Evolutionary conservation across 352 stramenopile species (phyloP).

Genomic region (Nothophytophthora sp.): DNA sequence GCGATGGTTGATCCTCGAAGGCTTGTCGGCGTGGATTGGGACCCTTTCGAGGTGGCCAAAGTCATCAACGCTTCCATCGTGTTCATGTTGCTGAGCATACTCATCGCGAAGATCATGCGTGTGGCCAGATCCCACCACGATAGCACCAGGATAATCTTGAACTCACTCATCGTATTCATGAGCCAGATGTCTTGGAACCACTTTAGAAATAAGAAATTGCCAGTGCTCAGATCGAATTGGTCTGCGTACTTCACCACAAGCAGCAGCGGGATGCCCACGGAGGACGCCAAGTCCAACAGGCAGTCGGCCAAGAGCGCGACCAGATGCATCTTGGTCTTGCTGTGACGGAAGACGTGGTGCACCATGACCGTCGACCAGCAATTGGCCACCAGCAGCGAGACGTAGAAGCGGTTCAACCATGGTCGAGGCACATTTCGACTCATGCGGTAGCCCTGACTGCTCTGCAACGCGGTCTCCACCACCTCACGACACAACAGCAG

Average conservation of each 20-base stretch:
- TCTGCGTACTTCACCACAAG: constrained; percentile 22
- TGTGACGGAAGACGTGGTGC: constrained; percentile 28
- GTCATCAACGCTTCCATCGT: constrained; percentile 25
- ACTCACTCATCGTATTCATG: constrained; percentile 30
- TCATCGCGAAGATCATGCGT: constrained; percentile 29
- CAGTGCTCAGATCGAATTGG: constrained; percentile 9
- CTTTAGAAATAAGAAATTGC: constrained; percentile 17
- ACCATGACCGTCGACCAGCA: constrained; percentile 38
- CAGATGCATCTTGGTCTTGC: constrained; percentile 25
- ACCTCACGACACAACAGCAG: constrained; percentile 33
- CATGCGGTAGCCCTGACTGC: constrained; percentile 29
- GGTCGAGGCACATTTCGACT: constrained; percentile 25
- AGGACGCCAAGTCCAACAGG: constrained; percentile 29
- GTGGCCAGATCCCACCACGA: constrained; percentile 29
- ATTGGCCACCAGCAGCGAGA: constrained; percentile 28
- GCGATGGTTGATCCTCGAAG: constrained; percentile 9
- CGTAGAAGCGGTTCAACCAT: constrained; percentile 42
- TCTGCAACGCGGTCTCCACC: constrained; percentile 27
- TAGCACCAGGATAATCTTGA: constrained; percentile 31
- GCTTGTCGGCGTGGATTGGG: background rate
- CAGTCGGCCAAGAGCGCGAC: constrained; percentile 24
- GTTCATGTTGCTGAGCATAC: constrained; percentile 34
- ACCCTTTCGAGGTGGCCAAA: background rate
- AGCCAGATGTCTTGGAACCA: constrained; percentile 38
- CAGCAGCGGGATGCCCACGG: constrained; percentile 23